phyloP scores from a whole-genome alignment of 441 rosid species.

The Lepidium campestre region DNA sequence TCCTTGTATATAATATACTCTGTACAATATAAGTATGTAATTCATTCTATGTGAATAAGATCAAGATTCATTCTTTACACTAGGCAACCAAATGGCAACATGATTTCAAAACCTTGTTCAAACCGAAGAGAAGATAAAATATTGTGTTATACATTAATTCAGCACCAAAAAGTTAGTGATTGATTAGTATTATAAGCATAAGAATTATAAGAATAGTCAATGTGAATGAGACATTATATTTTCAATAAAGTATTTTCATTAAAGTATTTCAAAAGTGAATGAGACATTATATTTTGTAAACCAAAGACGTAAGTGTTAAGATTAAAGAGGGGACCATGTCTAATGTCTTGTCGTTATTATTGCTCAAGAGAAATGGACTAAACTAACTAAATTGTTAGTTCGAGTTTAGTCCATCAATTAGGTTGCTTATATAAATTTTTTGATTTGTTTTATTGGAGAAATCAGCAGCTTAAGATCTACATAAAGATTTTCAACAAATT shows the following conservation, averaged over 20 bases:
- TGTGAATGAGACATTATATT: no score
- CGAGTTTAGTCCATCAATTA: no score
- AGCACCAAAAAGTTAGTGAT: not conserved
- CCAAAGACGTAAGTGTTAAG: not conserved
- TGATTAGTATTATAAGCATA: not conserved
- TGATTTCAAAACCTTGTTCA: not conserved
- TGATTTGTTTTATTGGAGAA: no score
- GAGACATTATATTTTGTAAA: not conserved
- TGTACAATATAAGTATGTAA: no score
- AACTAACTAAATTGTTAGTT: not conserved
- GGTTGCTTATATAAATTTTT: no score
- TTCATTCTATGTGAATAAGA: no score
- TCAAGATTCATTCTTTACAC: no score
- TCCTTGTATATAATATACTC: no score
- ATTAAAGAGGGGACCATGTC: not conserved
- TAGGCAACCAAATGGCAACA: not conserved
- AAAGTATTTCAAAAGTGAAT: not conserved
- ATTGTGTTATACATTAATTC: not conserved
- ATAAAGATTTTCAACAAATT: no score
- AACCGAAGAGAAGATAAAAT: not conserved
- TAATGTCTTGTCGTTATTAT: not conserved
- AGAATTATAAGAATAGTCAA: slow-evolving; percentile 10
- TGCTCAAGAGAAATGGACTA: not conserved
- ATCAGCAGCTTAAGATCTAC: no score
- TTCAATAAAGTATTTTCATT: no score